Evolutionary conservation across 345 rosid species (phyloP).

Genomic region (Heritiera fomes): DNA sequence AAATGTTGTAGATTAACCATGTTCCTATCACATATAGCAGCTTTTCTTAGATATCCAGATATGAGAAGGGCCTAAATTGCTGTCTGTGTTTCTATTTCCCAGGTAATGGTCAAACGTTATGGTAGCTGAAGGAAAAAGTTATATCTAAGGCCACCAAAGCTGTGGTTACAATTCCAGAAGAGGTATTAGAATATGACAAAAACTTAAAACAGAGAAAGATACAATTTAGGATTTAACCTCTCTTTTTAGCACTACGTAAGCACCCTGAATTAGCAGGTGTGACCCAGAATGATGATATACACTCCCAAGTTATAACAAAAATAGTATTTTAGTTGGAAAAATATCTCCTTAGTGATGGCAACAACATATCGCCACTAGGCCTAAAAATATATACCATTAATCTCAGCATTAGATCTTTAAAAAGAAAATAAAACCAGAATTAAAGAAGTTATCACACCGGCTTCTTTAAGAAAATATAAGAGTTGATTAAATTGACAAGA

Average conservation of each 20-base stretch:
- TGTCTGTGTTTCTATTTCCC: background rate
- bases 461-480: slow-evolving; percentile 7
- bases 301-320: background rate
- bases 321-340: background rate
- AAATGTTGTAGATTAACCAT: background rate
- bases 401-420: background rate
- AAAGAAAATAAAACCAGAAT: background rate
- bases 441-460: background rate
- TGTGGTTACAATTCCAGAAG: background rate
- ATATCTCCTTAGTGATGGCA: background rate
- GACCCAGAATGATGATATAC: background rate
- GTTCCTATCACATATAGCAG: background rate
- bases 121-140: background rate
- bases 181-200: background rate
- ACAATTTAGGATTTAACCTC: background rate
- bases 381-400: background rate
- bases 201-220: background rate
- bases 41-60: background rate
- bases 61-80: background rate
- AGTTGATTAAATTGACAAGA: background rate
- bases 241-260: background rate
- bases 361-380: background rate
- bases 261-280: background rate
- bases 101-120: background rate
- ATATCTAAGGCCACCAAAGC: background rate